phyloP scores from a whole-genome alignment of 2,329 filamentous ascomycete species.

The Pseudogymnoascus sp. region DNA sequence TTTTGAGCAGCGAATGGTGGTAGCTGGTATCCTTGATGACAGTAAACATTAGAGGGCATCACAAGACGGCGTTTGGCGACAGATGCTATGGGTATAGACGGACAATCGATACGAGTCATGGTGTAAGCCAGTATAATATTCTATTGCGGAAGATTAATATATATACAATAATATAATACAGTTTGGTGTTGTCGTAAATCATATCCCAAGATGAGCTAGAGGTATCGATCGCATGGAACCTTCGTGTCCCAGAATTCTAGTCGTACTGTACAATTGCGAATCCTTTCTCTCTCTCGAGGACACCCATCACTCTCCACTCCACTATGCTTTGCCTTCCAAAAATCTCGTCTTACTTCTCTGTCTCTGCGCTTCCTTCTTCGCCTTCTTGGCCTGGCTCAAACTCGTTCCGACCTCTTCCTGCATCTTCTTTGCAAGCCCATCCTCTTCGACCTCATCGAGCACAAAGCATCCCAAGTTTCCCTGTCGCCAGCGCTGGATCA shows the following conservation, averaged over 20 bases:
- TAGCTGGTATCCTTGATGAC: not conserved
- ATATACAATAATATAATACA: constrained; percentile 1
- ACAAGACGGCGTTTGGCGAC: not conserved
- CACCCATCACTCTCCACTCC: not conserved
- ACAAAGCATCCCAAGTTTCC: constrained; percentile 70
- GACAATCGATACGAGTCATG: not conserved
- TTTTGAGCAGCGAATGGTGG: not conserved
- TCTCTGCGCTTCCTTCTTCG: constrained; percentile 50
- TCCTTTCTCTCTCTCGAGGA: not conserved
- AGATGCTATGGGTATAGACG: not conserved
- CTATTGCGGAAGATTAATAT: not conserved
- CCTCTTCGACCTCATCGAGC: constrained; percentile 65
- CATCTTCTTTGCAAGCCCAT: constrained; percentile 46
- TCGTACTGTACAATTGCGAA: not conserved
- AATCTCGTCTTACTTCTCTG: constrained; percentile 28
- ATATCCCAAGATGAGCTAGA: not conserved
- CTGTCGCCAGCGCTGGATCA: constrained; percentile 73
- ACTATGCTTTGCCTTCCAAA: not conserved
- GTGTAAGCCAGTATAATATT: not conserved
- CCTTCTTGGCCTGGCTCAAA: constrained; percentile 61
- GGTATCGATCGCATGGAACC: not conserved
- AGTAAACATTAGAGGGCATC: not conserved
- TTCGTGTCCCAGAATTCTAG: not conserved
- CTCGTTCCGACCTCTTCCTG: constrained; percentile 46
- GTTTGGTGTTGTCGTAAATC: constrained; percentile 3